phyloP scores from a whole-genome alignment of 441 rosid species.

The Euphorbia schlechtendalii region DNA sequence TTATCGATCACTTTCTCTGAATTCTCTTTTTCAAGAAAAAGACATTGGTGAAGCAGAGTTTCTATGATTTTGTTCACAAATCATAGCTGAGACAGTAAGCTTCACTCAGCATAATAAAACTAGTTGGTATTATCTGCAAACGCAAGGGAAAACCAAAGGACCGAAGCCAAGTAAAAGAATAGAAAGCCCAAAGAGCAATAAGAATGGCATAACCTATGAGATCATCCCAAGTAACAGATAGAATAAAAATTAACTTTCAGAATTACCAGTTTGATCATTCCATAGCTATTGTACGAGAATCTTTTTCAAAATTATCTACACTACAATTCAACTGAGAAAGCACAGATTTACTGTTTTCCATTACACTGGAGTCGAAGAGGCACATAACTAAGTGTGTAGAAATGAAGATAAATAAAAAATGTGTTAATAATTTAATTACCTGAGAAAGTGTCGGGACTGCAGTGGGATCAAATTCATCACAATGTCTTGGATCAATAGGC shows the following conservation, averaged over 20 bases:
- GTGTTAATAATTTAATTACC: conserved; percentile 32
- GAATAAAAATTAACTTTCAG: neutral
- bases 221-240: no score
- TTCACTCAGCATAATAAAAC: no score
- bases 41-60: no score
- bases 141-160: no score
- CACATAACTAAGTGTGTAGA: neutral
- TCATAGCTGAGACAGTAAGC: no score
- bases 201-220: no score
- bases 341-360: neutral
- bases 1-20: no score
- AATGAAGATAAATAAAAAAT: neutral
- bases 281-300: neutral
- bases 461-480: conserved; percentile 85
- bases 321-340: neutral
- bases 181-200: no score
- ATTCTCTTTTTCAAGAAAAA: no score
- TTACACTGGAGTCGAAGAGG: neutral
- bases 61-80: no score
- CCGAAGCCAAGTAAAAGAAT: no score
- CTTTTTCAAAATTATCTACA: neutral
- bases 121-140: no score
- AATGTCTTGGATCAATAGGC: conserved; percentile 71
- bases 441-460: conserved; percentile 72
- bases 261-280: neutral